Percentiles rank a stretch among this genome's conserved stretches.
These are phyloP conservation scores for Alternaria arbusti DNA, from an alignment of 2,329 filamentous ascomycete genomes.

Conservation along the genomic window DNA sequence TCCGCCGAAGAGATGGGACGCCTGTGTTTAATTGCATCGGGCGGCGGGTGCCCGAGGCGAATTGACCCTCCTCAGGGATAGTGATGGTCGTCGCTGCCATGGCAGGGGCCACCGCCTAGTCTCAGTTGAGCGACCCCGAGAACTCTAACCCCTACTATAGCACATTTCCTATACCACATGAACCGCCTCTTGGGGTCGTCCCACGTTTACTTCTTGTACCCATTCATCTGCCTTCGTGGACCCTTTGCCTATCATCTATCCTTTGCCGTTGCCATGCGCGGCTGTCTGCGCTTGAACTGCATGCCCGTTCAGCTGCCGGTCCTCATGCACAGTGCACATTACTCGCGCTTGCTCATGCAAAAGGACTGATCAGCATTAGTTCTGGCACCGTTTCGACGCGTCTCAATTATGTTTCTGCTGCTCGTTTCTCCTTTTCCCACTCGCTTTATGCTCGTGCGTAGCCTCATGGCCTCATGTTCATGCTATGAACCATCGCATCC, in stretches of 20 bases:
- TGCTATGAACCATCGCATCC: background rate
- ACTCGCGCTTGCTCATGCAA: constrained; percentile 1
- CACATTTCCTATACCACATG: background rate
- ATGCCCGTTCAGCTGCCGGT: background rate
- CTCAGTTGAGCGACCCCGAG: background rate
- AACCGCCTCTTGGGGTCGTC: background rate
- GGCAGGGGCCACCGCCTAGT: constrained; percentile 10
- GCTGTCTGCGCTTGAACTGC: background rate
- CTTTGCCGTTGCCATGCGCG: background rate
- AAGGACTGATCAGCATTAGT: background rate
- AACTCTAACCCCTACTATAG: constrained; percentile 4
- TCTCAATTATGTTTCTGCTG: background rate
- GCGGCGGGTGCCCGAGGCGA: constrained; percentile 5
- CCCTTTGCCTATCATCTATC: background rate
- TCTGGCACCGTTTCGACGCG: background rate
- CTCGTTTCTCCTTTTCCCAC: background rate
- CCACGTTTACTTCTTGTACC: background rate
- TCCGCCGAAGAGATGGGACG: constrained; percentile 3
- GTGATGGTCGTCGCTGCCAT: background rate
- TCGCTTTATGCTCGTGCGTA: background rate
- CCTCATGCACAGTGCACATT: constrained; percentile 1
- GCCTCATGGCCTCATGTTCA: background rate
- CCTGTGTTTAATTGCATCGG: constrained; percentile 14
- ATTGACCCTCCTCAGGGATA: constrained; percentile 7
- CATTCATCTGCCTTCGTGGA: background rate